Evolutionary conservation across 306 rosid species (phyloP), one percentile per base, ranked within the genome.

Genomic region (Cucurbita moschata): DNA sequence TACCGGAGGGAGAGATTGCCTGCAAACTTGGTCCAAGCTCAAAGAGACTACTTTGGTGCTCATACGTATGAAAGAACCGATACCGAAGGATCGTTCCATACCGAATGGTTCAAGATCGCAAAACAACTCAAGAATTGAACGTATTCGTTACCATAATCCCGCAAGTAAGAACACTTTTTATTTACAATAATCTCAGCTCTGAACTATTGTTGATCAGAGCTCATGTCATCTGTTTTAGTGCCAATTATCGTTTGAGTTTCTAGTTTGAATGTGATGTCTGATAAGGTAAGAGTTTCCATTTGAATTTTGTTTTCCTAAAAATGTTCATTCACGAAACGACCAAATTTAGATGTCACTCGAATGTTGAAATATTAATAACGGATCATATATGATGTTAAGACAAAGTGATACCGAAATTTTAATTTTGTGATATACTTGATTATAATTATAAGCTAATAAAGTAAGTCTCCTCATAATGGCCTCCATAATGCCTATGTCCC

Each of bases 1-100:
- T 89, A 89, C 71, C 63, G 90, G 59, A 79, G 96, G 79, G 92
- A 86, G 0, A 83, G 90, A 77, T 86, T 89, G 52, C 96, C 92
- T 0, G 96, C 83, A 38, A 82, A 82, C 72, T 16, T 79, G 75
- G 83, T 82, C 75, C 86, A 79, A 74, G 79, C 86, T 77, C 81
- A 79, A 54, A 69, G 85, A 65, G 86, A 77, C 73, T 82, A 77
- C 74, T 82, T 73, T 35, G 86, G 81, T 13, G 83, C 83, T 39
- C 83, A 79, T 74, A 82, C 86, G 0, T 82, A 82, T 18, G 81
- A 77, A 67, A 79, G 86, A 80, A 77, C 72, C 35, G 81, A 82
- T 26, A 7, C 52, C 1, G 82, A 61, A 19, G 82, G 82, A 65
- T 66, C 80, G 62, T 82, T 82, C 75, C 80, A 82, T 56, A 76